These are phyloP conservation scores for Oryza nivara DNA, from an alignment of 176 grass and related monocot species.

Conservation along the genomic window DNA sequence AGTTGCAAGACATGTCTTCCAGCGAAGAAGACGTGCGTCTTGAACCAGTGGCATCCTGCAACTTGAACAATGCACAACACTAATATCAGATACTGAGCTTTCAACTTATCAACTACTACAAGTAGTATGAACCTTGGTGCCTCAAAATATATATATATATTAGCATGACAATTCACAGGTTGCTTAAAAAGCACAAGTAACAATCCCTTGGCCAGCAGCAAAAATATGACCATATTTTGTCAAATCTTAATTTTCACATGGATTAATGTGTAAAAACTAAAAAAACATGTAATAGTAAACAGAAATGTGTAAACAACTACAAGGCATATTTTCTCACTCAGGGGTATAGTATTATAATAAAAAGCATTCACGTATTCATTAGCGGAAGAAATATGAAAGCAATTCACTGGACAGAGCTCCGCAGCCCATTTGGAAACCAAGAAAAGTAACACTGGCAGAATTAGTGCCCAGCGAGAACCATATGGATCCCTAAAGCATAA, in stretches of 20 bases:
- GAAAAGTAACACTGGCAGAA: not conserved
- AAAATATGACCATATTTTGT: not conserved
- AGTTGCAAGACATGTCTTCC: conserved; percentile 27
- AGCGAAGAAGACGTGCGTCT: conserved; percentile 41
- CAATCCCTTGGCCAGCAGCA: not conserved
- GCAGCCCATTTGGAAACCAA: conserved; percentile 10
- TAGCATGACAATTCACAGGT: conserved; percentile 14
- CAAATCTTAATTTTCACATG: conserved; percentile 10
- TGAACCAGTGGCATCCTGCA: conserved; percentile 35
- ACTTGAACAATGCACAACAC: conserved; percentile 48
- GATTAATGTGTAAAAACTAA: conserved; percentile 1
- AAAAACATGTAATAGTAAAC: conserved; percentile 27
- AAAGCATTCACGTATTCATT: not conserved
- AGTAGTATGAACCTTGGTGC: not conserved
- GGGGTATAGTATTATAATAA: conserved; percentile 10
- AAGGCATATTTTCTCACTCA: not conserved
- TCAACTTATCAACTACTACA: conserved; percentile 29
- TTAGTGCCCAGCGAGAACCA: not conserved
- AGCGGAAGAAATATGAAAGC: not conserved
- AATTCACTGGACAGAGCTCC: conserved; percentile 21
- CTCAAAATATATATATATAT: not conserved
- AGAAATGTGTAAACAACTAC: not conserved
- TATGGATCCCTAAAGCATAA: not conserved
- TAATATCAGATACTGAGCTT: conserved; percentile 32
- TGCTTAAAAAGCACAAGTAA: conserved; percentile 1